Evolutionary conservation across 352 stramenopile species (phyloP).

Genomic region (Phytophthora uliginosa): DNA sequence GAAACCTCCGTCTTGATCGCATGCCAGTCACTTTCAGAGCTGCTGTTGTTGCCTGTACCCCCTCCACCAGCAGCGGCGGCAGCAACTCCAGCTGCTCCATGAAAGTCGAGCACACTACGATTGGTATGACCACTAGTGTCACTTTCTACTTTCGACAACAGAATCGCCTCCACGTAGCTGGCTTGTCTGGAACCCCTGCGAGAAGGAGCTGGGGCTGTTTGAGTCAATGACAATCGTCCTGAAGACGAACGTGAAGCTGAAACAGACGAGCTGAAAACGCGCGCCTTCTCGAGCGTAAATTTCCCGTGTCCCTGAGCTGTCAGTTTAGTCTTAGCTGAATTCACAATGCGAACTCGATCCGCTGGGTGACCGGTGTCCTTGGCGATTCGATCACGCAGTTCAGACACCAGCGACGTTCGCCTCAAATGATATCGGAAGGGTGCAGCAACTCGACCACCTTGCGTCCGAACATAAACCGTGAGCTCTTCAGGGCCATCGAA

Average conservation of each 20-base stretch:
- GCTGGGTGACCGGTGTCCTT: slow-evolving; percentile 73
- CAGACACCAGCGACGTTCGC: slow-evolving; percentile 65
- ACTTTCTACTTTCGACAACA: slow-evolving; percentile 74
- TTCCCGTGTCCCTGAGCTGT: slow-evolving; percentile 75
- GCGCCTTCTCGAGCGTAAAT: slow-evolving; percentile 76
- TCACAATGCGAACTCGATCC: slow-evolving; percentile 74
- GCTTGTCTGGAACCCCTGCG: slow-evolving; percentile 36
- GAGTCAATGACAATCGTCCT: slow-evolving; percentile 29
- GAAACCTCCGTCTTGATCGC: slow-evolving; percentile 75
- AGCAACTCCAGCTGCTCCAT: slow-evolving; percentile 38
- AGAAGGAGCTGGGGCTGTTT: slow-evolving; percentile 36
- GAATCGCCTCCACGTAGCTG: slow-evolving; percentile 64
- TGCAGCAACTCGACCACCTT: slow-evolving; percentile 67
- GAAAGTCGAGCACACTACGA: slow-evolving; percentile 51
- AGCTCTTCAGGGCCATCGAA: slow-evolving; percentile 66
- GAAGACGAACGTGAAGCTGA: slow-evolving; percentile 25
- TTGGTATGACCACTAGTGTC: slow-evolving; percentile 67
- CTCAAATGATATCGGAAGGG: slow-evolving; percentile 72
- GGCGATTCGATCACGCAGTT: slow-evolving; percentile 72
- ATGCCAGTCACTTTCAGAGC: slow-evolving; percentile 72
- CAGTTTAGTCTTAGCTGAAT: slow-evolving; percentile 76
- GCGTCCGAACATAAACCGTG: slow-evolving; percentile 74
- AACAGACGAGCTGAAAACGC: slow-evolving; percentile 47
- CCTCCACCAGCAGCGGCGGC: slow-evolving; percentile 36
- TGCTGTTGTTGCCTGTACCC: slow-evolving; percentile 51